Evolutionary conservation across 116 monocot genomes (phyloP).

Genomic region (Thalassia testudinum): DNA sequence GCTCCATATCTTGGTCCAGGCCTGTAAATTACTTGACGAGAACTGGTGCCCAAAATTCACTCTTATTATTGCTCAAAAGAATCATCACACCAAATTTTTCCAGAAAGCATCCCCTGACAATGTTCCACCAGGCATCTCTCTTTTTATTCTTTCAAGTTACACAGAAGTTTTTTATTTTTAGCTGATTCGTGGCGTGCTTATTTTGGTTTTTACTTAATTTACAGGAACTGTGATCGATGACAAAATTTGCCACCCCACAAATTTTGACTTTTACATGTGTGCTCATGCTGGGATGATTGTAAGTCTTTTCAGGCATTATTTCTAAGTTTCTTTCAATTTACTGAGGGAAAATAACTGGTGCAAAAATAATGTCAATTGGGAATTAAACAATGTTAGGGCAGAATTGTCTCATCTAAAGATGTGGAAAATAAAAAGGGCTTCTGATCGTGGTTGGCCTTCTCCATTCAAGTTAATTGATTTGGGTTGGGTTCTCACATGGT

Average conservation of each 20-base stretch:
- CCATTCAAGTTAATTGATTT: too few species aligned
- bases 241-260: constrained; percentile 70
- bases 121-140: constrained; percentile 60
- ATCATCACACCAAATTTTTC: constrained; percentile 83
- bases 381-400: too few species aligned
- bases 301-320: constrained; percentile 27
- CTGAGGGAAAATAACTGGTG: too few species aligned
- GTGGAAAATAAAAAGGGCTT: too few species aligned
- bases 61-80: constrained; percentile 61
- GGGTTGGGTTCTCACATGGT: too few species aligned
- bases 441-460: too few species aligned
- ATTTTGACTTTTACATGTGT: constrained; percentile 93
- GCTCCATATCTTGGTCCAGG: constrained; percentile 21
- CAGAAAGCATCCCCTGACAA: constrained; percentile 31
- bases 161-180: too few species aligned
- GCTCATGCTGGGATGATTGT: constrained; percentile 88
- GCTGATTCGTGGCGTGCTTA: too few species aligned
- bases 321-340: too few species aligned
- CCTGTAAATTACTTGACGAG: constrained; percentile 65
- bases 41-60: constrained; percentile 64
- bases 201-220: neutral
- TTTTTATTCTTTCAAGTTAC: neutral
- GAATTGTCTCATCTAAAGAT: too few species aligned
- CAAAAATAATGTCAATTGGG: too few species aligned
- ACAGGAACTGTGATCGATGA: constrained; percentile 81